Evolutionary conservation across 2,329 filamentous ascomycete genomes (phyloP).

Genomic region (Atkinsonella hypoxylon): DNA sequence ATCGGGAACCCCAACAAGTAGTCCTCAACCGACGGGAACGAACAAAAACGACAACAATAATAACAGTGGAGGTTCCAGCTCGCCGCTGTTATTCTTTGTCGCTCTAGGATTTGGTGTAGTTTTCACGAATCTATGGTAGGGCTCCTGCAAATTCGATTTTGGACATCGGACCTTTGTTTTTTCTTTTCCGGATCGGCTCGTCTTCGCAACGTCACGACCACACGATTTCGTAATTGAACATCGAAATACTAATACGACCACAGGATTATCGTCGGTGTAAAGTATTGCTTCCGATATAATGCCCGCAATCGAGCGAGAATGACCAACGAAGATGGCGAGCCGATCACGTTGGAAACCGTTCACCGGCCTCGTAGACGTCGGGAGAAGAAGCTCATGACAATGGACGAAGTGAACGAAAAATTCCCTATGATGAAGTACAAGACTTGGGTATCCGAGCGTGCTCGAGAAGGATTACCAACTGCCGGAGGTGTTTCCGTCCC

Average conservation of each 20-base stretch:
- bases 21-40: conserved; percentile 6
- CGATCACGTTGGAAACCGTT: conserved; percentile 78
- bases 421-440: conserved; percentile 97
- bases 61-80: conserved; percentile 22
- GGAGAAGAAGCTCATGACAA: conserved; percentile 98
- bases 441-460: conserved; percentile 75
- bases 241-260: conserved; percentile 13
- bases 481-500: conserved; percentile 71
- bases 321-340: conserved; percentile 70
- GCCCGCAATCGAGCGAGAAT: conserved; percentile 76
- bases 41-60: conserved; percentile 10
- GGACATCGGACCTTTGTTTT: not conserved
- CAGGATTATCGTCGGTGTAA: conserved; percentile 99
- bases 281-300: conserved; percentile 98
- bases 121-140: conserved; percentile 96
- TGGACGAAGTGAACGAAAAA: conserved; percentile 97
- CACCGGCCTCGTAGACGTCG: conserved; percentile 73
- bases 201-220: too few species aligned
- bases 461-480: conserved; percentile 71
- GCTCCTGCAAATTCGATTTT: not conserved
- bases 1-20: conserved; percentile 7
- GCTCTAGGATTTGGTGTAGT: conserved; percentile 95
- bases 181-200: too few species aligned
- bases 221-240: too few species aligned
- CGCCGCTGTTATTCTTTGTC: conserved; percentile 64